Percentiles rank a stretch among this genome's conserved stretches.
phyloP scores from a whole-genome alignment of 345 rosid species.

The Salix suchowensis region DNA sequence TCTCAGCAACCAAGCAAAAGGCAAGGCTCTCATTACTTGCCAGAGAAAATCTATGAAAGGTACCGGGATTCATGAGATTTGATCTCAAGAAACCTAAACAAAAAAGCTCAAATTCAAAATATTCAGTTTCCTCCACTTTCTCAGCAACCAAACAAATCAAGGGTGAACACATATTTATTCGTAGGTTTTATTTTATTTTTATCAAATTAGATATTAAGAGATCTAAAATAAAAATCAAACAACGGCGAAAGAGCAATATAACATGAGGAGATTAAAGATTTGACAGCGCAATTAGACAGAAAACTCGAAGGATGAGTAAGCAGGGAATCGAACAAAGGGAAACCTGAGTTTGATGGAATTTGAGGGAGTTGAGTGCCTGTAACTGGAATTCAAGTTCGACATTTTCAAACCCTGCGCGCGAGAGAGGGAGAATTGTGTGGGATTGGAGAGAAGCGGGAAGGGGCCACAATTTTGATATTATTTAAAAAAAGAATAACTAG shows the following conservation, averaged over 20 bases:
- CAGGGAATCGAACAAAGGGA: background rate
- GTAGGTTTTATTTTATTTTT: background rate
- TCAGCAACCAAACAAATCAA: constrained; percentile 2
- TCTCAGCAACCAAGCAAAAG: no score
- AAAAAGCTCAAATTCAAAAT: no score
- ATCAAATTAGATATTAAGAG: background rate
- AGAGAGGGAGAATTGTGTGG: no score
- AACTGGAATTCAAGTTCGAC: constrained; percentile 19
- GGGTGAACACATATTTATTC: background rate
- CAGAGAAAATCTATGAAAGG: no score
- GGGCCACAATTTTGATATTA: no score
- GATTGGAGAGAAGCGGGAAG: no score
- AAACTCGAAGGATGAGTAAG: background rate
- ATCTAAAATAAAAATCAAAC: background rate
- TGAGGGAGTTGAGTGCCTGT: constrained; percentile 14
- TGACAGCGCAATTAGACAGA: no score
- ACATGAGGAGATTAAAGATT: background rate
- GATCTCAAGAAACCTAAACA: no score
- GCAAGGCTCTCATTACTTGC: no score
- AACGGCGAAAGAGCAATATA: background rate
- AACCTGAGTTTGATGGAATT: constrained; percentile 23
- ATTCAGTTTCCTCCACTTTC: background rate
- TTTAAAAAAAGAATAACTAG: no score
- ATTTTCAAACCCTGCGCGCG: constrained; percentile 3
- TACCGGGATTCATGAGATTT: no score